Percentiles rank a stretch among this genome's conserved stretches.
Evolutionary conservation across 108 stramenopile genomes (phyloP).

Genomic region (Skeletonema potamos): DNA sequence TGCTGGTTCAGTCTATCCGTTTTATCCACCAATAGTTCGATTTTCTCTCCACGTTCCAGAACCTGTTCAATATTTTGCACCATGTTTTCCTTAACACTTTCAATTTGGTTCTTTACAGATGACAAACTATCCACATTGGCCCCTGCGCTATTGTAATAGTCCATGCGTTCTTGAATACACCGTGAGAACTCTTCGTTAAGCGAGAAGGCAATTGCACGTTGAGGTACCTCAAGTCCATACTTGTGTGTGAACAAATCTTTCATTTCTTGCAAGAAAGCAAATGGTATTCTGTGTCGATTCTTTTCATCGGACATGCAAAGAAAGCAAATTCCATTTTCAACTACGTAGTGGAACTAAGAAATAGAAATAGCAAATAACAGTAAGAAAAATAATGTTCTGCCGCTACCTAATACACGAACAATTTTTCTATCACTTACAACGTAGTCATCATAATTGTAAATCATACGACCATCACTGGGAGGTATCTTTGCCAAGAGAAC

Average conservation of each 20-base stretch:
- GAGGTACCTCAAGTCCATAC: constrained; percentile 82
- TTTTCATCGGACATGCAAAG: constrained; percentile 95
- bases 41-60: constrained; percentile 95
- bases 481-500: constrained; percentile 95
- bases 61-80: constrained; percentile 97
- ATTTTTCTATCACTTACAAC: constrained; percentile 11
- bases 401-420: constrained; percentile 1
- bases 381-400: background rate
- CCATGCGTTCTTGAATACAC: constrained; percentile 83
- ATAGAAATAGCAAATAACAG: background rate
- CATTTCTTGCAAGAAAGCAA: constrained; percentile 94
- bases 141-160: constrained; percentile 86
- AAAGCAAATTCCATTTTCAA: constrained; percentile 90
- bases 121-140: constrained; percentile 82
- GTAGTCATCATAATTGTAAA: constrained; percentile 70
- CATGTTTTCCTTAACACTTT: constrained; percentile 95
- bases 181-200: constrained; percentile 90
- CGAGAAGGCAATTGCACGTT: constrained; percentile 91
- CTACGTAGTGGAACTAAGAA: constrained; percentile 87
- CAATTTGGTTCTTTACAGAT: constrained; percentile 88
- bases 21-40: constrained; percentile 98
- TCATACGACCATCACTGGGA: constrained; percentile 80
- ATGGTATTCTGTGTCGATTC: constrained; percentile 91
- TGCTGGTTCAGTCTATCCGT: constrained; percentile 92
- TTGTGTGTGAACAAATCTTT: constrained; percentile 74